Percentiles rank a stretch among this genome's conserved stretches.
Evolutionary conservation across 2,329 filamentous ascomycete species (phyloP).

Genomic region (Pseudocercospora ulei): DNA sequence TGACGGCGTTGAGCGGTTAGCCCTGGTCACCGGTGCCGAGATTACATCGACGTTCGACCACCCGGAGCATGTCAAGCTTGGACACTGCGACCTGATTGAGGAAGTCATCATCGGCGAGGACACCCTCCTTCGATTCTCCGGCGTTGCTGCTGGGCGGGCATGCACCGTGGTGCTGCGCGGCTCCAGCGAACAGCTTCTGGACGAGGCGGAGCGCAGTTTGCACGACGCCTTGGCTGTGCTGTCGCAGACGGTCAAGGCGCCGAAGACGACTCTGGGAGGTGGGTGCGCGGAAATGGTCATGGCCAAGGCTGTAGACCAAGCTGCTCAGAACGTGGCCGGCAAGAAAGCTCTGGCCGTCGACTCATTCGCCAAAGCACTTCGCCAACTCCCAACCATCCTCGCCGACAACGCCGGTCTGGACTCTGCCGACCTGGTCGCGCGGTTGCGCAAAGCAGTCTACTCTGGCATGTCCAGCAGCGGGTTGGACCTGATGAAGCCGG

Average conservation of each 20-base stretch:
- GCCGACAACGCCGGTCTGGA: slow-evolving; percentile 96
- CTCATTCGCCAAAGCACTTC: slow-evolving; percentile 75
- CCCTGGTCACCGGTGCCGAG: slow-evolving; percentile 90
- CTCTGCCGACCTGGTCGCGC: slow-evolving; percentile 83
- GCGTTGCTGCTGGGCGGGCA: slow-evolving; percentile 82
- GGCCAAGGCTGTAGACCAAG: slow-evolving; percentile 93
- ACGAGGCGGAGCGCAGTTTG: slow-evolving; percentile 90
- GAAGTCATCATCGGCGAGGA: slow-evolving; percentile 98
- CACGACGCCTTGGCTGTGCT: slow-evolving; percentile 94
- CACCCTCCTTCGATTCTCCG: slow-evolving; percentile 93
- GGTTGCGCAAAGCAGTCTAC: slow-evolving; percentile 87
- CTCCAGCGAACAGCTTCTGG: slow-evolving; percentile 90
- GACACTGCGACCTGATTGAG: slow-evolving; percentile 89
- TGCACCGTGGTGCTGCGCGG: slow-evolving; percentile 95
- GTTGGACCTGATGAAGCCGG: slow-evolving; percentile 76
- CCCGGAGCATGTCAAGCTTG: slow-evolving; percentile 91
- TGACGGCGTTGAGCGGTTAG: slow-evolving; percentile 89
- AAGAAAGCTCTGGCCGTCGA: slow-evolving; percentile 94
- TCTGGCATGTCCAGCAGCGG: slow-evolving; percentile 88
- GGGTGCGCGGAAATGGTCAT: slow-evolving; percentile 98
- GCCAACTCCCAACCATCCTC: slow-evolving; percentile 90
- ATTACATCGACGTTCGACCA: slow-evolving; percentile 97
- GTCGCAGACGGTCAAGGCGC: slow-evolving; percentile 91
- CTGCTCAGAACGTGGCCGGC: slow-evolving; percentile 85
- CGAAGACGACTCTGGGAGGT: slow-evolving; percentile 84